Conservation (phyloP, 108 stramenopile genomes). For the Nannochloropsis salina region DNA sequence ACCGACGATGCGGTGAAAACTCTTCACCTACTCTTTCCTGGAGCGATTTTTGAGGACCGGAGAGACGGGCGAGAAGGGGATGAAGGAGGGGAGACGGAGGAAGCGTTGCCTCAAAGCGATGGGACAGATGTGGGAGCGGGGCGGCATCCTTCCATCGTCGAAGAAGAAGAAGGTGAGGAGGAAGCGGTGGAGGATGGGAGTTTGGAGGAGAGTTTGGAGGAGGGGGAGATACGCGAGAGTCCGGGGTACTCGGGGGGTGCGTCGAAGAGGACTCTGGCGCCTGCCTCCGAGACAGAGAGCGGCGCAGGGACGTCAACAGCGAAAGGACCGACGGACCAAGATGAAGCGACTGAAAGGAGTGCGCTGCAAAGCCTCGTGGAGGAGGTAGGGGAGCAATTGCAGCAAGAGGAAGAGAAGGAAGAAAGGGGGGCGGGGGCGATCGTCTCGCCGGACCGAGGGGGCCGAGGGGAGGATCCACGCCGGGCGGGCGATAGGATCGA, state of each 20-base stretch:
- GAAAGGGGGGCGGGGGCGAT: not conserved
- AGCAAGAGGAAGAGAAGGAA: not conserved
- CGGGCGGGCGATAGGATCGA: not conserved
- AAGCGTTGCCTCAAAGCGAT: not conserved
- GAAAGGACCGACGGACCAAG: no score
- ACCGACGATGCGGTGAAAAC: not conserved
- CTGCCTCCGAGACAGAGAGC: no score
- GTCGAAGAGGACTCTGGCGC: no score
- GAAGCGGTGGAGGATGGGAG: not conserved
- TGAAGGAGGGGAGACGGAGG: not conserved
- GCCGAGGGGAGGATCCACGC: not conserved
- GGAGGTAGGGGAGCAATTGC: not conserved
- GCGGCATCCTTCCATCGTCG: not conserved
- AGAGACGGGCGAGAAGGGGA: not conserved
- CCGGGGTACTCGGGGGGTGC: not conserved
- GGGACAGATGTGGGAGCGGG: not conserved
- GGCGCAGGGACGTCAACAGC: no score
- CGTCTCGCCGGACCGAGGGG: not conserved
- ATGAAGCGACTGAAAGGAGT: not conserved
- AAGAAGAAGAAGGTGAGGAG: conserved; percentile 3
- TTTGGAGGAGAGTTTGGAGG: not conserved
- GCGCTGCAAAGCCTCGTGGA: not conserved
- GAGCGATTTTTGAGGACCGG: not conserved
- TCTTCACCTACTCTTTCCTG: not conserved
- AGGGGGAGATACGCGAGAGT: conserved; percentile 17